Evolutionary conservation across 1,139 yeast genomes (phyloP), one percentile per base, ranked within the genome.

Genomic region (Saccharomyces hybrid): DNA sequence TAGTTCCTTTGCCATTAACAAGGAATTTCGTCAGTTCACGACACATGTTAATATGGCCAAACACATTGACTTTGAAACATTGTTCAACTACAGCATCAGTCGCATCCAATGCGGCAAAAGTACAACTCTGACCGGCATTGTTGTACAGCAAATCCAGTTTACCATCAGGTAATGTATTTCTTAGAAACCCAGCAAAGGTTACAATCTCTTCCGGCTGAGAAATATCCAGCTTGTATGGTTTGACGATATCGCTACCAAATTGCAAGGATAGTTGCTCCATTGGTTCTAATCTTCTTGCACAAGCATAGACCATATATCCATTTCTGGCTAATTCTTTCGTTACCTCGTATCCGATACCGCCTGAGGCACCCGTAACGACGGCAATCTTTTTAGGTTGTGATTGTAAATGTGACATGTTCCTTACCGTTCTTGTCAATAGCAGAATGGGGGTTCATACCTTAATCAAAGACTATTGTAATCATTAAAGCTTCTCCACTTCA

Each of bases 331-430:
- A 75, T 63, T 85, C 89, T 54, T 78, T 75, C 31, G 91, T 82
- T 9, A 85, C 73, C 16, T 83, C 81, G 65, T 73, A 80, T 3
- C 95, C 96, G 59, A 88, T 88, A 11, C 95, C 96, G 0, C 91
- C 84, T 0, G 93, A 85, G 16, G 88, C 88, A 7, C 95, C 96
- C 0, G 95, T 88, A 32, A 88, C 79, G 48, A 86, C 72, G 1
- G 83, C 90, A 25, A 72, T 55, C 51, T 75, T 65, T 64, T 48
- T 56, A 46, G 54, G 49, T 14, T 49, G 50, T 9, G 53, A 2
- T 48, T 48, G 25, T 13, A 47, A 23, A 16, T 32, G 38, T n/a
- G 38, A 32, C 38, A 32, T 32, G 20, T 32, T 2, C 20, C 8
- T 32, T 32, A 2, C 38, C 6, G 4, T 32, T 32, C 8, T n/a